Percentiles rank a stretch among this genome's conserved stretches.
Evolutionary conservation across 306 rosid species (phyloP).

Genomic region (Lagenaria siceraria): DNA sequence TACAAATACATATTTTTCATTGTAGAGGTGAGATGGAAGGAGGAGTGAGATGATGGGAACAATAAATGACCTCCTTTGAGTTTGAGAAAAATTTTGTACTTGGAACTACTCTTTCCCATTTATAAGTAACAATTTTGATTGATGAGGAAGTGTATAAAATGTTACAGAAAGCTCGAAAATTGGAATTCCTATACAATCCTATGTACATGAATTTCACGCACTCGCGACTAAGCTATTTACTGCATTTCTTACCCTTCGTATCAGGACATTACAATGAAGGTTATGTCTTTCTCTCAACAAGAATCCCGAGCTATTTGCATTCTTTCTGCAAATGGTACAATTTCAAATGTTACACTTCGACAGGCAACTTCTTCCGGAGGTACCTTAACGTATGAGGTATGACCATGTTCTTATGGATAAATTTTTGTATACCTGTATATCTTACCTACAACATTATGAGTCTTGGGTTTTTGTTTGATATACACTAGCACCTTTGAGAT

Average conservation of each 20-base stretch:
- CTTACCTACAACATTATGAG: background rate
- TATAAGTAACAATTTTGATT: background rate
- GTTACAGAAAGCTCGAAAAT: background rate
- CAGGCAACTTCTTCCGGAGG: conserved; percentile 53
- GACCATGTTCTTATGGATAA: background rate
- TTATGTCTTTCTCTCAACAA: conserved; percentile 52
- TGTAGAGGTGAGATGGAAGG: background rate
- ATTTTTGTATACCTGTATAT: background rate
- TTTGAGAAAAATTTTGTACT: background rate
- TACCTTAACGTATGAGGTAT: conserved; percentile 53
- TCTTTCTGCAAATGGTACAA: conserved; percentile 58
- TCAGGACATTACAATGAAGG: conserved; percentile 57
- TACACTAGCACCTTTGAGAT: background rate
- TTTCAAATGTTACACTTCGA: conserved; percentile 59
- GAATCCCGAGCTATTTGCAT: conserved; percentile 49
- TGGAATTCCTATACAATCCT: background rate
- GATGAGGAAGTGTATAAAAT: background rate
- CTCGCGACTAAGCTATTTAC: background rate
- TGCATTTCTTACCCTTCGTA: background rate
- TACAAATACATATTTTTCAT: background rate
- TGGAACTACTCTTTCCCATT: background rate
- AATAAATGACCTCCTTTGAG: background rate
- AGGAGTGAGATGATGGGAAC: background rate
- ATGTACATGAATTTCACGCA: background rate
- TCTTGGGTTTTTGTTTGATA: background rate